Evolutionary conservation across 169 alveolate species (phyloP), one percentile per base, ranked within the genome.

Genomic region (Cryptosporidium viatorum): DNA sequence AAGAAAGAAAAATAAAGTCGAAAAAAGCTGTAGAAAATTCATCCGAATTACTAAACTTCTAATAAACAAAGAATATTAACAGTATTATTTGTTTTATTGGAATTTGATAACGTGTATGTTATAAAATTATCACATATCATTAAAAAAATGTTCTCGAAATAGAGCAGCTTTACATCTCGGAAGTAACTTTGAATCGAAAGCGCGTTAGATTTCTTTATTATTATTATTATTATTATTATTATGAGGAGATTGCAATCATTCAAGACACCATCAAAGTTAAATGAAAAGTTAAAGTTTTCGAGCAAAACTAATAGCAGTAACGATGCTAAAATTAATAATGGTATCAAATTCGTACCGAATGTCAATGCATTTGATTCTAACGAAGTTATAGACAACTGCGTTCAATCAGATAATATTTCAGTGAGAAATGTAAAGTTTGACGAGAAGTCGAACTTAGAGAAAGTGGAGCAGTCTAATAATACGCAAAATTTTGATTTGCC

Each of bases 241-340:
- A 80, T 80, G 89, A 60, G 75, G 37, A 80, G 89, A n/a, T 33
- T 80, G 14, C 89, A 80, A 43, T 80, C 89, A 33, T 62, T 80
- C 39, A 80, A 80, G 62, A 45, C 89, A 3, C 75, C 89, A 6
- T 80, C 89, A 12, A 62, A 29, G 37, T 29, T 80, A 29, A 41
- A 37, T 43, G 89, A 80, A 50, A 80, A 80, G 41, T 37, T 62
- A 70, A 80, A 65, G 69, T 62, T 80, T 14, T 26, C 80, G 7
- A 35, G 29, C 45, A 80, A 37, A 26, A 45, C n/a, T 3, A 18
- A 23, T 26, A 14, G 0, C 14, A 41, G 0, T 6, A 59, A 59
- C 39, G 51, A 37, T 18, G 3, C 41, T 26, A 35, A 68, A 16
- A 9, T 29, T 23, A 23, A 7, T 2, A 31, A 43, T 31, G 55